phyloP scores from a whole-genome alignment of 2,329 filamentous ascomycete genomes.

The Pyrenophora tritici-repentis region DNA sequence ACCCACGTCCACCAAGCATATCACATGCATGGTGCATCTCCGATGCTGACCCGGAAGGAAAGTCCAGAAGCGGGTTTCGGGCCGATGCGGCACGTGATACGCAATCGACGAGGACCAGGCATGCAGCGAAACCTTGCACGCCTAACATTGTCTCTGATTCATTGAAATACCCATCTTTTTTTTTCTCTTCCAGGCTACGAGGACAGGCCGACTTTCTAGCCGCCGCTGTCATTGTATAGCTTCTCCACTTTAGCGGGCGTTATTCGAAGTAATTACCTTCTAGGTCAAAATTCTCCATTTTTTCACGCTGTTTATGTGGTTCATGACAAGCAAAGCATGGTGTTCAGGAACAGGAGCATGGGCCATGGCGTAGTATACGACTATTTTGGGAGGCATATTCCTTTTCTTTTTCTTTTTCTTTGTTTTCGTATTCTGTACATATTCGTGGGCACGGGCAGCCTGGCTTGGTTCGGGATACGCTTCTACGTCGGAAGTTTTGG shows the following conservation, averaged over 20 bases:
- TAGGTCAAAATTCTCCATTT: conserved; percentile 32
- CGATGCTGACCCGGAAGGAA: neutral
- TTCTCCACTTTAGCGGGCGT: conserved; percentile 29
- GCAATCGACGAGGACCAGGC: conserved; percentile 1
- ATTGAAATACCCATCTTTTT: conserved; percentile 13
- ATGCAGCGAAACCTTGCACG: neutral
- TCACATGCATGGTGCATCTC: conserved; percentile 1
- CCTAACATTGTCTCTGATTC: conserved; percentile 2
- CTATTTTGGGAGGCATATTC: conserved; percentile 11
- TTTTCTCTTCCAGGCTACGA: conserved; percentile 7
- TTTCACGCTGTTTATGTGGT: conserved; percentile 23
- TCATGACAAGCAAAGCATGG: conserved; percentile 20
- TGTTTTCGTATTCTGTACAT: conserved; percentile 11
- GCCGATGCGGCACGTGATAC: conserved; percentile 7
- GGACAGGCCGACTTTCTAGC: conserved; percentile 2
- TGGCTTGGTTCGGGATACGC: conserved; percentile 3
- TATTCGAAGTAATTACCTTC: conserved; percentile 30
- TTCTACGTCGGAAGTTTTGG: conserved; percentile 12
- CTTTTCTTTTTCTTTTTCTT: conserved; percentile 1
- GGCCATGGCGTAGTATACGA: conserved; percentile 19
- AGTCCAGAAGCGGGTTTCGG: conserved; percentile 6
- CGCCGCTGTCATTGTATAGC: conserved; percentile 7
- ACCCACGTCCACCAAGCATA: conserved; percentile 21
- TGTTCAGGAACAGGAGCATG: conserved; percentile 30
- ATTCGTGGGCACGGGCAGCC: conserved; percentile 6